phyloP scores from a whole-genome alignment of 2,329 filamentous ascomycete species.

The Cladobotryum mycophilum region DNA sequence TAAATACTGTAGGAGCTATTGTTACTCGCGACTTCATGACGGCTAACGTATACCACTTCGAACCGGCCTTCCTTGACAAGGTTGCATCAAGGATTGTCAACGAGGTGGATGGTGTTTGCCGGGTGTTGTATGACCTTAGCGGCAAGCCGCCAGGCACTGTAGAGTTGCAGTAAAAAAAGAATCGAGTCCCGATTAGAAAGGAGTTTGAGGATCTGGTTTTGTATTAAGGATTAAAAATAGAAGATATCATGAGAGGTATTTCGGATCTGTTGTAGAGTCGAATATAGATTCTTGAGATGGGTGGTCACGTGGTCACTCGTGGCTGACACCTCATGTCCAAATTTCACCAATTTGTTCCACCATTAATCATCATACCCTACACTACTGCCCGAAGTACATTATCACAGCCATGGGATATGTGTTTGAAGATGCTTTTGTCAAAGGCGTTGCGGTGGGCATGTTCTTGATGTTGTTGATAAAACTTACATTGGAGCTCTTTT shows the following conservation, averaged over 20 bases:
- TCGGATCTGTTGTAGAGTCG: background rate
- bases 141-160: background rate
- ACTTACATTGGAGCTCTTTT: conserved; percentile 1
- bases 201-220: no score
- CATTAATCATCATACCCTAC: background rate
- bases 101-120: conserved; percentile 60
- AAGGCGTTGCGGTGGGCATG: background rate
- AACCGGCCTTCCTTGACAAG: conserved; percentile 54
- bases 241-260: background rate
- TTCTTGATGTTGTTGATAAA: background rate
- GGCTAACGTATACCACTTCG: conserved; percentile 62
- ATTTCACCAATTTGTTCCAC: background rate
- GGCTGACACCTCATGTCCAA: background rate
- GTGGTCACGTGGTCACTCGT: background rate
- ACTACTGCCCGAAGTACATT: no score
- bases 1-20: conserved; percentile 29
- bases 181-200: no score
- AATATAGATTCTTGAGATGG: background rate
- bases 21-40: conserved; percentile 56
- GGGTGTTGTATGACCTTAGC: conserved; percentile 61
- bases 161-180: background rate
- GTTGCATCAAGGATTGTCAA: conserved; percentile 62
- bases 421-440: background rate
- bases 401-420: no score
- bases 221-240: no score